Conservation (phyloP, 805 yeast species). For the Starmerella cellae region DNA sequence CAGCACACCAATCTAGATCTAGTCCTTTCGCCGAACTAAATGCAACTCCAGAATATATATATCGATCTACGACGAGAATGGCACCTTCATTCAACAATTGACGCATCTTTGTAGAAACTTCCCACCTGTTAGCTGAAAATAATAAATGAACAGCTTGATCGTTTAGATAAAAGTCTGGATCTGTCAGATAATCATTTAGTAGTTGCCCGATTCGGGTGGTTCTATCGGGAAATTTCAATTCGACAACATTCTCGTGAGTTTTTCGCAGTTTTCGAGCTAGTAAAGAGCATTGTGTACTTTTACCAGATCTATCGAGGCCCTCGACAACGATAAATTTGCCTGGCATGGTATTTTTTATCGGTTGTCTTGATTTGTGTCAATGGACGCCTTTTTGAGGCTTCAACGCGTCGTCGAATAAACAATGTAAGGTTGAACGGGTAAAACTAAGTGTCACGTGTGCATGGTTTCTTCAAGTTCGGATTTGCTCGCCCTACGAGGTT, state of each 20-base stretch:
- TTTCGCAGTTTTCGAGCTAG: constrained; percentile 27
- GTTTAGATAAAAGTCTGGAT: constrained; percentile 34
- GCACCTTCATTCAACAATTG: constrained; percentile 38
- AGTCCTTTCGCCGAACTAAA: constrained; percentile 78
- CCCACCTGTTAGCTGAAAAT: constrained; percentile 95
- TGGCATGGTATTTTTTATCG: no score
- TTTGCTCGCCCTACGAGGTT: no score
- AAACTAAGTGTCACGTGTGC: no score
- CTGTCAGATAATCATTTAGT: constrained; percentile 57
- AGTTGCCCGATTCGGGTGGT: constrained; percentile 67
- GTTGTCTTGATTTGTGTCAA: no score
- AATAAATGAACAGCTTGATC: constrained; percentile 78
- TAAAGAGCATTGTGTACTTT: constrained; percentile 60
- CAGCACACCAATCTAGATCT: constrained; percentile 61
- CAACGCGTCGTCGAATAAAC: no score
- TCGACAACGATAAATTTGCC: constrained; percentile 75
- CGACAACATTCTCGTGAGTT: constrained; percentile 30
- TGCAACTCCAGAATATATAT: constrained; percentile 85
- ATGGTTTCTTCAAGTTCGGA: no score
- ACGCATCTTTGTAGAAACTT: constrained; percentile 39
- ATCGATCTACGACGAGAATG: constrained; percentile 65
- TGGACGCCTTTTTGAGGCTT: no score
- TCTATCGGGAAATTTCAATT: constrained; percentile 79
- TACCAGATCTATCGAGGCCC: constrained; percentile 92
- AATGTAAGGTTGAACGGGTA: no score